Evolutionary conservation across 202 grass and related monocot species (phyloP), one percentile per base, ranked within the genome.

Genomic region (Schoenoplectus triqueter): DNA sequence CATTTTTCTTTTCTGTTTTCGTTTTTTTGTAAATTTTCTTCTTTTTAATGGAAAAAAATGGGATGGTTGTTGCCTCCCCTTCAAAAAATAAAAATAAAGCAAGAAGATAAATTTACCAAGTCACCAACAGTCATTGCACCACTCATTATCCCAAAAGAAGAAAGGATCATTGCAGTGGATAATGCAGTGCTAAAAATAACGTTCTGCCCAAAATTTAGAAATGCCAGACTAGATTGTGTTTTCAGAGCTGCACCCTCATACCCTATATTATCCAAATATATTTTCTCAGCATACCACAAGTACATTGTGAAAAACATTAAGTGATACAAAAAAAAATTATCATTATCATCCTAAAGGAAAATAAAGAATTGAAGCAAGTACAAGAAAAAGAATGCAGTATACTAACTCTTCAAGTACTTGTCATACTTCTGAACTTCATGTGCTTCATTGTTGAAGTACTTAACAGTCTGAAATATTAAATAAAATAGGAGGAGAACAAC

Each of bases 381-480:
- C 10, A 66, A 70, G 64, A 61, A 89, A 79, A 54, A 71, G 69
- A 89, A 68, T 22, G 54, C 85, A 88, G 77, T 83, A 17, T 51
- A 91, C 95, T 95, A 79, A 98, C 95, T 95, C 82, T 89, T 89
- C 69, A 98, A 94, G 86, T 94, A 95, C 86, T 89, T 95, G 88
- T 98, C 95, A 46, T 95, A 98, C 72, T 95, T 98, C 82, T 92
- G 64, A 68, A 92, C 95, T 91, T 98, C 95, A 91, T 91, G 95
- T 48, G 85, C 78, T 89, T 98, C 93, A 9, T 98, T 98, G 89
- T 91, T 98, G 90, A 98, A 98, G 90, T 95, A 98, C 48, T 98
- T 98, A 14, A 98, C 95, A 60, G 95, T 98, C 93, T 95, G 87
- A 22, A 15, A 69, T 39, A 85, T 78, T n/a, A 65, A 13, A 48